Conservation (phyloP, 257 asterid genomes). For the Salvia rosmarinus region DNA sequence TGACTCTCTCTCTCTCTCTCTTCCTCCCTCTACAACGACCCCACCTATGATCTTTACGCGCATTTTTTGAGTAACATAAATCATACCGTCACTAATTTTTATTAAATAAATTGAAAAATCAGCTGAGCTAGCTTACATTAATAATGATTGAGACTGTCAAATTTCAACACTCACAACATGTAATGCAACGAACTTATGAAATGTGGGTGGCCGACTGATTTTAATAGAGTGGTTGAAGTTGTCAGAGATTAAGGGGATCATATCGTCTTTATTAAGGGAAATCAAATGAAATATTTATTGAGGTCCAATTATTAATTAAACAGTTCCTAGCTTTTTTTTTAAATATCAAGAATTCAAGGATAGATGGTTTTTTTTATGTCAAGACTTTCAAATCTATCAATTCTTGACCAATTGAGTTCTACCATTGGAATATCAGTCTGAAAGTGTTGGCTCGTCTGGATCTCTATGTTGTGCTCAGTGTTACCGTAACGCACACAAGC, state of each 20-base stretch:
- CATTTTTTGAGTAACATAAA: slow-evolving; percentile 17
- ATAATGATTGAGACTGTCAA: slow-evolving; percentile 33
- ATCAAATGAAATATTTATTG: neutral
- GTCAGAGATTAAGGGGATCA: neutral
- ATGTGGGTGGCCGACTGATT: slow-evolving; percentile 26
- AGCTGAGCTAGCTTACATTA: slow-evolving; percentile 25
- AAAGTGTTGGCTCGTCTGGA: no score
- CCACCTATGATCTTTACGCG: slow-evolving; percentile 34
- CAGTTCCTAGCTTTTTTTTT: neutral
- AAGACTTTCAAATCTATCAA: no score
- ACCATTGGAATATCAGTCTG: no score
- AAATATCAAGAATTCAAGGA: neutral
- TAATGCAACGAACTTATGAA: slow-evolving; percentile 8
- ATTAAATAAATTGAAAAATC: neutral
- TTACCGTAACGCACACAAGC: no score
- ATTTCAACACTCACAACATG: slow-evolving; percentile 24
- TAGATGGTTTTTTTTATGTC: no score
- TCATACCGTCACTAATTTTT: slow-evolving; percentile 17
- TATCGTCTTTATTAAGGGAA: neutral
- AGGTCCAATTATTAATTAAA: neutral
- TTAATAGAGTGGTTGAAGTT: slow-evolving; percentile 5
- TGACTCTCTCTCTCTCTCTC: slow-evolving; percentile 40
- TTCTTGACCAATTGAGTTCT: no score
- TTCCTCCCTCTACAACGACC: slow-evolving; percentile 39
- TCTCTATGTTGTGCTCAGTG: no score